These are phyloP conservation scores for Bipolaris oryzae DNA, from an alignment of 2,329 filamentous ascomycete species.

Conservation along the genomic window DNA sequence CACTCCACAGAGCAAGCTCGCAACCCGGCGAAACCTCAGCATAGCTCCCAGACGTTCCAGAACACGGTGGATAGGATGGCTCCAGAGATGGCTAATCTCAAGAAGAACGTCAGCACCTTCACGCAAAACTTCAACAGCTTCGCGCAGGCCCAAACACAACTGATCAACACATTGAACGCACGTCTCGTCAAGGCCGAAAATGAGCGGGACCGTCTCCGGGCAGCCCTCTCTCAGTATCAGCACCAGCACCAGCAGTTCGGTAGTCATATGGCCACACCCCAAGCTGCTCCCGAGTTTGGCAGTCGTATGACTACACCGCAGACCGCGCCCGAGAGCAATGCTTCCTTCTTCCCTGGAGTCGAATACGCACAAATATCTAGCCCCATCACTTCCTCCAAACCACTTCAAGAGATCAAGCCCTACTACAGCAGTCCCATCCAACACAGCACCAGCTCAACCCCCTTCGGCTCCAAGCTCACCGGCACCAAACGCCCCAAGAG, in stretches of 20 bases:
- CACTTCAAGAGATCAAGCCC: background rate
- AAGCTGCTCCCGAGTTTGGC: background rate
- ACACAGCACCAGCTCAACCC: background rate
- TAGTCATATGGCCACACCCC: background rate
- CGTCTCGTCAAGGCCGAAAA: conserved; percentile 90
- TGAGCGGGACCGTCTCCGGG: conserved; percentile 65
- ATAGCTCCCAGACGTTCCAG: background rate
- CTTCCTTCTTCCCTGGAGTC: background rate
- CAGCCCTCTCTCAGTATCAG: background rate
- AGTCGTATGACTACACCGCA: background rate
- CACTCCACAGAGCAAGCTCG: background rate
- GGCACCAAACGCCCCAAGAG: background rate
- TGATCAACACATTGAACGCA: conserved; percentile 68
- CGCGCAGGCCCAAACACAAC: background rate
- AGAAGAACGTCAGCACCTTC: background rate
- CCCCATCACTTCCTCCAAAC: background rate
- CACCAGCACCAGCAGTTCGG: background rate
- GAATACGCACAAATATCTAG: background rate
- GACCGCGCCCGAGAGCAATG: background rate
- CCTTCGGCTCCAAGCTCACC: background rate
- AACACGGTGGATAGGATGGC: background rate
- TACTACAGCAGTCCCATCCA: background rate
- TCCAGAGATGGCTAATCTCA: background rate
- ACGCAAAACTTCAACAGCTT: conserved; percentile 1
- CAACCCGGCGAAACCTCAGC: background rate